Conservation (phyloP, 306 rosid species). For the apple (Malus domestica) region ASM211411v1 NC_041795.1:26935001-26935500, state of each 20-base stretch:
- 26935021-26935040: constrained; percentile 26
- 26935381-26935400: constrained; percentile 15
- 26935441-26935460: constrained; percentile 32
- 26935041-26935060: constrained; percentile 25
- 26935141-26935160: constrained; percentile 31
- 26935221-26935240: constrained; percentile 40
- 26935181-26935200: constrained; percentile 30
- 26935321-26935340: constrained; percentile 36
- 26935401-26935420: constrained; percentile 31
- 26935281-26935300: constrained; percentile 27
- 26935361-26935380: constrained; percentile 33
- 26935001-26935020: constrained; percentile 33
- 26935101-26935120: constrained; percentile 26
- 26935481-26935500: constrained; percentile 31
- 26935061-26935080: constrained; percentile 29
- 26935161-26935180: constrained; percentile 32
- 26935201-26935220: constrained; percentile 27
- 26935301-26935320: constrained; percentile 47
- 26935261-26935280: constrained; percentile 40
- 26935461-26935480: constrained; percentile 38
- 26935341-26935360: constrained; percentile 30
- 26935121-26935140: constrained; percentile 32
- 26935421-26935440: constrained; percentile 29
- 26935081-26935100: constrained; percentile 29
- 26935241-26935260: constrained; percentile 33